Conservation (phyloP, 2,329 filamentous ascomycete genomes). For the Colletotrichum liriopes region DNA sequence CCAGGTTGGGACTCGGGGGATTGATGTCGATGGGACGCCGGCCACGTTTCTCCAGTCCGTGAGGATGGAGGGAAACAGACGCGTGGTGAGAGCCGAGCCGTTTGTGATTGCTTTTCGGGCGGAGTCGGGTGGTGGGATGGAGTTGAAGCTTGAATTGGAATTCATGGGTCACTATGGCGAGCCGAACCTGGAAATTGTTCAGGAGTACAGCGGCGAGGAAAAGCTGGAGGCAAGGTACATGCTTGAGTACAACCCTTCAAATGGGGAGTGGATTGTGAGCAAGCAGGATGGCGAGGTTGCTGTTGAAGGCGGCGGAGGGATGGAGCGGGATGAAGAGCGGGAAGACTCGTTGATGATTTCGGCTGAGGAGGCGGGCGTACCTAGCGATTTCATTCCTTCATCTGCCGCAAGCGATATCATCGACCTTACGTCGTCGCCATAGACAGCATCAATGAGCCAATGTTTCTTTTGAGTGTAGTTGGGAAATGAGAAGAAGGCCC, state of each 20-base stretch:
- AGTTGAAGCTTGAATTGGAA: slow-evolving; percentile 58
- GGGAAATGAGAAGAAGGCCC: neutral
- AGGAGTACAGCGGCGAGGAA: slow-evolving; percentile 40
- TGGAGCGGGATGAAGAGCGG: neutral
- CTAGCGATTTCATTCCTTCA: neutral
- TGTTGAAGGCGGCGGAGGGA: neutral
- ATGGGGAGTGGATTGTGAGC: slow-evolving; percentile 47
- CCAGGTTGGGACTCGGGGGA: slow-evolving; percentile 52
- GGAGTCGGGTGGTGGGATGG: slow-evolving; percentile 44
- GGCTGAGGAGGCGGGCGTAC: slow-evolving; percentile 12
- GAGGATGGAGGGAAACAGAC: slow-evolving; percentile 56
- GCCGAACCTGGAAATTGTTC: slow-evolving; percentile 53
- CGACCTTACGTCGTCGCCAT: slow-evolving; percentile 10
- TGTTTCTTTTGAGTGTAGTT: neutral
- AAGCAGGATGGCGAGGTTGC: neutral
- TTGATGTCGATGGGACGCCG: slow-evolving; percentile 60
- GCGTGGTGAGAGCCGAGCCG: slow-evolving; percentile 54
- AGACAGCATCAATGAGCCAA: neutral
- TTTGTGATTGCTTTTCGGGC: slow-evolving; percentile 55
- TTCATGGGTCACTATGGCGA: slow-evolving; percentile 66
- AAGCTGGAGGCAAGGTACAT: slow-evolving; percentile 45
- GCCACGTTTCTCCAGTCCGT: slow-evolving; percentile 58
- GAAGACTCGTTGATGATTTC: slow-evolving; percentile 17
- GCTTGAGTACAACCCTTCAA: slow-evolving; percentile 50
- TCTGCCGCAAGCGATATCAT: slow-evolving; percentile 10